These are phyloP conservation scores for Irpex sp. DNA, from an alignment of 1,284 basidiomycete species.

Conservation along the genomic window DNA sequence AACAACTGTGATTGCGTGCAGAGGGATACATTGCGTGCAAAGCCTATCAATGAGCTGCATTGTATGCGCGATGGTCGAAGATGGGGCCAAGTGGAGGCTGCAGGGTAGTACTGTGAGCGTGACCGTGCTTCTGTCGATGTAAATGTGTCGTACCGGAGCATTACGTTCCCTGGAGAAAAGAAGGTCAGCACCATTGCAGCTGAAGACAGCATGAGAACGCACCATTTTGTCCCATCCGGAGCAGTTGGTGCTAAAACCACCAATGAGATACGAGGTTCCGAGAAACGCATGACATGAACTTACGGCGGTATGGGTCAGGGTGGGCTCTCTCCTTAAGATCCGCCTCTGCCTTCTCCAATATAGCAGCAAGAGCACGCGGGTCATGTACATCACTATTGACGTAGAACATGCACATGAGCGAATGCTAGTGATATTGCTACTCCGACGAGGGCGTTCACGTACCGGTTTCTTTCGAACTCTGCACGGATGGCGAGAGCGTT, in stretches of 20 bases:
- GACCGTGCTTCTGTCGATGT: conserved; percentile 1
- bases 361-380: conserved; percentile 79
- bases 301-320: conserved; percentile 91
- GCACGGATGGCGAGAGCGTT: conserved; percentile 85
- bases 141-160: conserved; percentile 49
- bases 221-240: conserved; percentile 91
- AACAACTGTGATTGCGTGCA: background rate
- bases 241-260: conserved; percentile 58
- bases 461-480: conserved; percentile 92
- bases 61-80: conserved; percentile 45
- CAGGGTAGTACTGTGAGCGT: background rate
- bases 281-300: conserved; percentile 30
- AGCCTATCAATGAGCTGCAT: conserved; percentile 13
- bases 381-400: conserved; percentile 79
- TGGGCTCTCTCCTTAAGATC: conserved; percentile 67
- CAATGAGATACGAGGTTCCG: conserved; percentile 17
- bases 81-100: conserved; percentile 51
- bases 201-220: conserved; percentile 27
- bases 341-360: conserved; percentile 82
- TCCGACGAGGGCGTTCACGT: conserved; percentile 25
- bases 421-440: background rate
- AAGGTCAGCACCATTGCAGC: conserved; percentile 12
- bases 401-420: conserved; percentile 1
- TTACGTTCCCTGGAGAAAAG: conserved; percentile 62
- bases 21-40: background rate